Percentiles rank a stretch among this genome's conserved stretches.
Evolutionary conservation across 108 stramenopile species (phyloP).

Genomic region (Licmophora abbreviata): DNA sequence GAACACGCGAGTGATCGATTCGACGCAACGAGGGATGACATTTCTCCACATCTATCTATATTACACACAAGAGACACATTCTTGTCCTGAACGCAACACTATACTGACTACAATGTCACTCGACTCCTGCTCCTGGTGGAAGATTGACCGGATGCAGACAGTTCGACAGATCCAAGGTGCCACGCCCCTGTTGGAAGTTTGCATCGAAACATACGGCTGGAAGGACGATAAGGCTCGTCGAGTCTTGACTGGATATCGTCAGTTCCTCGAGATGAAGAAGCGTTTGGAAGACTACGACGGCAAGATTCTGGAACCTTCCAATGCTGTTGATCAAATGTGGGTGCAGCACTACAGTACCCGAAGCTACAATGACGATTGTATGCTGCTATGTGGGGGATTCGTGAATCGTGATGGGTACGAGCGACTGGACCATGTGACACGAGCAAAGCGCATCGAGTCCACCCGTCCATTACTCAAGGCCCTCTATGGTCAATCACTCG

Average conservation of each 20-base stretch:
- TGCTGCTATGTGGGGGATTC: conserved; percentile 45
- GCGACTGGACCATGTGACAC: conserved; percentile 25
- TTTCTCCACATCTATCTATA: too few species aligned
- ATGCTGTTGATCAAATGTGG: conserved; percentile 66
- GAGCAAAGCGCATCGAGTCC: conserved; percentile 32
- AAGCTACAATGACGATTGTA: conserved; percentile 53
- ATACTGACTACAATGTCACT: too few species aligned
- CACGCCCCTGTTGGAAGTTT: conserved; percentile 40
- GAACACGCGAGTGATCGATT: too few species aligned
- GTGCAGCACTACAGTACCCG: conserved; percentile 47
- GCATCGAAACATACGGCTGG: conserved; percentile 48
- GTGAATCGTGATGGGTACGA: conserved; percentile 36
- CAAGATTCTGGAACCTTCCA: conserved; percentile 37
- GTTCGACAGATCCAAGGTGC: too few species aligned
- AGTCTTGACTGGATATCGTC: conserved; percentile 51
- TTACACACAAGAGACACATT: too few species aligned
- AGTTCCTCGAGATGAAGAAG: conserved; percentile 69
- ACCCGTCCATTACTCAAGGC: conserved; percentile 54
- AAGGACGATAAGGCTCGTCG: conserved; percentile 37
- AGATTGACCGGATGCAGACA: too few species aligned
- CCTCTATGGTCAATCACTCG: conserved; percentile 42
- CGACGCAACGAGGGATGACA: too few species aligned
- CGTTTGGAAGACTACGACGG: conserved; percentile 59
- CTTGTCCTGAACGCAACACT: too few species aligned
- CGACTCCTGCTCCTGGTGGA: too few species aligned